Evolutionary conservation across 345 rosid species (phyloP).

Genomic region (Euclidium syriacum): DNA sequence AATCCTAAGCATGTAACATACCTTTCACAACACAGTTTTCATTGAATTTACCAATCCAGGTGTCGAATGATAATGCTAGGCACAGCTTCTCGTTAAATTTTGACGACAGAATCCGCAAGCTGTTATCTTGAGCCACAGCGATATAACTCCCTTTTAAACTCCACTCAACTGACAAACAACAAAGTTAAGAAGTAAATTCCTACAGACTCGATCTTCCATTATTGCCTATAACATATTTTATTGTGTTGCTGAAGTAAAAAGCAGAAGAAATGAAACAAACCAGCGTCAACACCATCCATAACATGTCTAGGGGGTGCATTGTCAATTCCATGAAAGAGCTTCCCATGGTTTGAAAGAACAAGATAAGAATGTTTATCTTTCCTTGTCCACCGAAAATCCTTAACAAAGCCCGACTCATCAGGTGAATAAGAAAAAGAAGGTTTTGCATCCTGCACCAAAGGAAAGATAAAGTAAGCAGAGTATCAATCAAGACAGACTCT

Average conservation of each 20-base stretch:
- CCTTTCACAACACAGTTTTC: constrained; percentile 53
- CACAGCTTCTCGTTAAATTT: constrained; percentile 52
- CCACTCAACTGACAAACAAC: constrained; percentile 52
- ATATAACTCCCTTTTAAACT: constrained; percentile 62
- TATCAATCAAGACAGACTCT: constrained; percentile 4
- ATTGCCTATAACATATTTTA: background rate
- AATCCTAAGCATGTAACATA: constrained; percentile 30
- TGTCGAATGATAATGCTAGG: constrained; percentile 47
- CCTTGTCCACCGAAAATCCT: constrained; percentile 71
- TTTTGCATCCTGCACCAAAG: constrained; percentile 41
- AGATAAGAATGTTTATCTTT: constrained; percentile 50
- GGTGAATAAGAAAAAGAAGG: constrained; percentile 53
- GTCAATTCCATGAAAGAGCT: constrained; percentile 56
- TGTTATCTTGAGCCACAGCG: constrained; percentile 57
- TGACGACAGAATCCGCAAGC: constrained; percentile 59
- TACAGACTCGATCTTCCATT: background rate
- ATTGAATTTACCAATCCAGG: constrained; percentile 50
- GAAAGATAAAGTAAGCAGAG: constrained; percentile 2
- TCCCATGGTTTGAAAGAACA: constrained; percentile 52
- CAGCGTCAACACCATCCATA: constrained; percentile 77
- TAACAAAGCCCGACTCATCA: constrained; percentile 45
- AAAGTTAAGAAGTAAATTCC: constrained; percentile 2
- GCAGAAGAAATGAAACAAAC: constrained; percentile 35
- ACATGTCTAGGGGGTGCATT: constrained; percentile 40
- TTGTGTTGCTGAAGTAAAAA: background rate